phyloP scores from a whole-genome alignment of 1,284 basidiomycete species.

The Pseudozyma thailandica region DNA sequence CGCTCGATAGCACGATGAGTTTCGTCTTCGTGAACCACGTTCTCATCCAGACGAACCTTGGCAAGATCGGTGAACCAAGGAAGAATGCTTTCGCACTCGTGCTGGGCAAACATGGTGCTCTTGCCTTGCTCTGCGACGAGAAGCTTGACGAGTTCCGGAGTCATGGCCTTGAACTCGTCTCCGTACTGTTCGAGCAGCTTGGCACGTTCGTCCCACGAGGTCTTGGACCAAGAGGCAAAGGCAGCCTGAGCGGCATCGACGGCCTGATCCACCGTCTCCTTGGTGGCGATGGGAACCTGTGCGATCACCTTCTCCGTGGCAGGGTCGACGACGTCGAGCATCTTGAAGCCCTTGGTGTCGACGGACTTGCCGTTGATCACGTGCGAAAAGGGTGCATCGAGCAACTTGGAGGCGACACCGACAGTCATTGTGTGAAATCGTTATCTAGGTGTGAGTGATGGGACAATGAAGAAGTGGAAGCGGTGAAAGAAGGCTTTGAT shows the following conservation, averaged over 20 bases:
- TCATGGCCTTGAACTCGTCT: constrained; percentile 28
- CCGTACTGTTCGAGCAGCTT: constrained; percentile 30
- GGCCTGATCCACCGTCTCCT: constrained; percentile 30
- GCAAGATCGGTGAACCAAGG: constrained; percentile 42
- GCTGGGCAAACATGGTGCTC: constrained; percentile 12
- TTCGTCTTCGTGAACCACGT: constrained; percentile 29
- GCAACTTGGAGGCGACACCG: constrained; percentile 27
- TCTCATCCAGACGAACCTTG: constrained; percentile 33
- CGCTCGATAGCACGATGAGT: constrained; percentile 22
- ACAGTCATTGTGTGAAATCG: constrained; percentile 16
- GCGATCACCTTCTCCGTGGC: constrained; percentile 46
- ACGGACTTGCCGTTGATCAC: constrained; percentile 47
- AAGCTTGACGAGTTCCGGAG: constrained; percentile 36
- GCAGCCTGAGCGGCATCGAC: constrained; percentile 43
- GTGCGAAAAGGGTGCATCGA: constrained; percentile 39
- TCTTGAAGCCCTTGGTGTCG: constrained; percentile 30
- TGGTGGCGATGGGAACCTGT: constrained; percentile 39
- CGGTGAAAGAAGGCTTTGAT: too few relatives aligned
- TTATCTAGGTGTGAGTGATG: too few relatives aligned
- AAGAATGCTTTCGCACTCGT: constrained; percentile 24
- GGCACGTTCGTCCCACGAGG: constrained; percentile 41
- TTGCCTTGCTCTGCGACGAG: constrained; percentile 52
- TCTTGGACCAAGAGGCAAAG: constrained; percentile 37
- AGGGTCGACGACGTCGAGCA: constrained; percentile 43
- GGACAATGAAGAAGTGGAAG: too few relatives aligned